These are phyloP conservation scores for Gynandropsis gynandra DNA, from an alignment of 345 rosid genomes.

Conservation along the genomic window DNA sequence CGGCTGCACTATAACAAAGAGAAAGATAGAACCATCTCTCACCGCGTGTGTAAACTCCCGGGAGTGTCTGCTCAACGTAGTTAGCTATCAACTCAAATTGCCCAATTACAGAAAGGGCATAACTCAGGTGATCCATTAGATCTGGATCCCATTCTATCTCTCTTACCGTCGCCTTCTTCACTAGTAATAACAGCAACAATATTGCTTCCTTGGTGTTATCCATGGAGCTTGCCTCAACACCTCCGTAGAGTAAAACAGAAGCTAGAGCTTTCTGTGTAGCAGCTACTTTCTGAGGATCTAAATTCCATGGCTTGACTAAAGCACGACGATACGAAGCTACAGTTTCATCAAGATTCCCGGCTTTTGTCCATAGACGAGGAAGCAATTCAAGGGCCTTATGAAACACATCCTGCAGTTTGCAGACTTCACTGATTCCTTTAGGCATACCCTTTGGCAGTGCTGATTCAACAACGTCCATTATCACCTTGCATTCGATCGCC, in stretches of 20 bases:
- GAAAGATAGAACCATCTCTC: conserved; percentile 93
- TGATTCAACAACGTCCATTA: conserved; percentile 63
- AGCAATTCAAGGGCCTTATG: conserved; percentile 83
- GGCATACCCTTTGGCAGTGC: conserved; percentile 70
- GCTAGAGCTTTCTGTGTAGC: conserved; percentile 74
- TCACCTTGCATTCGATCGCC: conserved; percentile 78
- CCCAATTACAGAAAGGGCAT: conserved; percentile 67
- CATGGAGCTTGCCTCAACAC: conserved; percentile 57
- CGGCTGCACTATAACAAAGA: conserved; percentile 76
- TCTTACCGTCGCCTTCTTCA: conserved; percentile 54
- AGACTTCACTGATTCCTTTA: conserved; percentile 44
- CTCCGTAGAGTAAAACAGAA: conserved; percentile 62
- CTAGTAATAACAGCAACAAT: conserved; percentile 60
- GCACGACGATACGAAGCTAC: conserved; percentile 62
- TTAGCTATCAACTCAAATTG: conserved; percentile 58
- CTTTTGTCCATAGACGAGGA: conserved; percentile 60
- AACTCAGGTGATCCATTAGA: conserved; percentile 73
- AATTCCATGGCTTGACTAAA: conserved; percentile 76
- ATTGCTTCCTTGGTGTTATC: conserved; percentile 76
- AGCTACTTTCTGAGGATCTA: conserved; percentile 68
- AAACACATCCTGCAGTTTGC: conserved; percentile 74
- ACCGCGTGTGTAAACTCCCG: conserved; percentile 55
- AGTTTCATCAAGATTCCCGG: conserved; percentile 66
- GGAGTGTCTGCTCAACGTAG: conserved; percentile 69
- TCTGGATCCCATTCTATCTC: conserved; percentile 80